phyloP scores from a whole-genome alignment of 202 grass and related monocot species.

The Dendrocalamus latiflorus region DNA sequence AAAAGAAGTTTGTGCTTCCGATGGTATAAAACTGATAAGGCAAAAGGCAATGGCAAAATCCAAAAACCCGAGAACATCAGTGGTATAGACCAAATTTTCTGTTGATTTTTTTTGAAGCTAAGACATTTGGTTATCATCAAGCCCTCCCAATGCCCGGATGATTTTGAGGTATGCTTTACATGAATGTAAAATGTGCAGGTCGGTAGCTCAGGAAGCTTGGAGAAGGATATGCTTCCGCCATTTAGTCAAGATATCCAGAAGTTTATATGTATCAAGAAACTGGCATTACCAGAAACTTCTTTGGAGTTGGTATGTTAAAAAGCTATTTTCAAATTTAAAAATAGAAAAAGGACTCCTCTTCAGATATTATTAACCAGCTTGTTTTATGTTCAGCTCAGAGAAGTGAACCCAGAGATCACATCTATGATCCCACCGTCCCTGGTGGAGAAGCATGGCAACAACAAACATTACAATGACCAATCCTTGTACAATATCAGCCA shows the following conservation, averaged over 20 bases:
- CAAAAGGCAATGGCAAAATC: too few relatives aligned
- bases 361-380: background rate
- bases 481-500: background rate
- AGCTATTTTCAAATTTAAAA: background rate
- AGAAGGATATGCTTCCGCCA: slow-evolving; percentile 27
- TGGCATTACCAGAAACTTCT: slow-evolving; percentile 34
- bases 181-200: slow-evolving; percentile 36
- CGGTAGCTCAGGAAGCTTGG: slow-evolving; percentile 25
- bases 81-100: too few relatives aligned
- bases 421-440: background rate
- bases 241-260: slow-evolving; percentile 32
- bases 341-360: background rate
- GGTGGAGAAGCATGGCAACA: slow-evolving; percentile 8
- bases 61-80: too few relatives aligned
- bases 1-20: too few relatives aligned
- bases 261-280: slow-evolving; percentile 31
- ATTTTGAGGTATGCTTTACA: slow-evolving; percentile 15
- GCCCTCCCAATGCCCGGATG: slow-evolving; percentile 6
- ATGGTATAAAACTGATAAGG: too few relatives aligned
- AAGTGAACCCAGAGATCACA: slow-evolving; percentile 27
- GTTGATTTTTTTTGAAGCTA: background rate
- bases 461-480: slow-evolving; percentile 7
- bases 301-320: slow-evolving; percentile 50
- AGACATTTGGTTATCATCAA: background rate
- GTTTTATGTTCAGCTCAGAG: slow-evolving; percentile 36